These are phyloP conservation scores for Lachnellula subtilissima DNA, from an alignment of 2,329 filamentous ascomycete genomes.

Conservation along the genomic window DNA sequence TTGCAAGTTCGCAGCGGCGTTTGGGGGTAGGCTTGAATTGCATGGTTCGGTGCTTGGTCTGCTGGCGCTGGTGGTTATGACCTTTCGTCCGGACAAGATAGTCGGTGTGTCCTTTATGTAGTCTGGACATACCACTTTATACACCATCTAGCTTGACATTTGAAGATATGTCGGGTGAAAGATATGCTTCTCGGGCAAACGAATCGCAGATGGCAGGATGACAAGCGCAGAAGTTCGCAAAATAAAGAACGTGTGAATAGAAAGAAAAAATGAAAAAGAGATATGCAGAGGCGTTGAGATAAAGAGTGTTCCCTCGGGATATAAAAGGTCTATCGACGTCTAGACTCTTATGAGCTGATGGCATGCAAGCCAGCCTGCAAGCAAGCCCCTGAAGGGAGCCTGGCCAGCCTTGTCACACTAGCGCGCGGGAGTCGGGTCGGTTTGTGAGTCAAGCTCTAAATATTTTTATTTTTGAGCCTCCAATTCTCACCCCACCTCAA, in stretches of 20 bases:
- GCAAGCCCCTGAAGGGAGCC: background rate
- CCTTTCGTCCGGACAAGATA: background rate
- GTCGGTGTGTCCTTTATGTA: background rate
- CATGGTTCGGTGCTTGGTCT: background rate
- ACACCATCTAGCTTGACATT: no score
- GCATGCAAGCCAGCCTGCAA: background rate
- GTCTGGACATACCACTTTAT: no score
- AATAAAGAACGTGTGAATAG: background rate
- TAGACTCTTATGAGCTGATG: background rate
- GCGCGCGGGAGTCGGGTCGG: background rate
- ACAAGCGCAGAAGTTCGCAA: no score
- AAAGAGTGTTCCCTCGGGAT: background rate
- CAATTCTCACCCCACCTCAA: no score
- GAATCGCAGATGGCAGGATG: no score
- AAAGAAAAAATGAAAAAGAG: no score
- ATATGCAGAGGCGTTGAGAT: no score
- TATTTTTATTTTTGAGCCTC: no score
- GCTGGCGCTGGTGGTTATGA: background rate
- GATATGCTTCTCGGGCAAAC: no score
- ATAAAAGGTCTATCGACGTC: conserved; percentile 1
- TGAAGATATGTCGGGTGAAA: no score
- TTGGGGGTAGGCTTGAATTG: background rate
- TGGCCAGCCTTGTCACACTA: background rate
- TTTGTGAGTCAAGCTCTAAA: background rate
- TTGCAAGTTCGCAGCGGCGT: background rate